Conservation (phyloP, 1,284 basidiomycete genomes). For the Leccinum solheimii region DNA sequence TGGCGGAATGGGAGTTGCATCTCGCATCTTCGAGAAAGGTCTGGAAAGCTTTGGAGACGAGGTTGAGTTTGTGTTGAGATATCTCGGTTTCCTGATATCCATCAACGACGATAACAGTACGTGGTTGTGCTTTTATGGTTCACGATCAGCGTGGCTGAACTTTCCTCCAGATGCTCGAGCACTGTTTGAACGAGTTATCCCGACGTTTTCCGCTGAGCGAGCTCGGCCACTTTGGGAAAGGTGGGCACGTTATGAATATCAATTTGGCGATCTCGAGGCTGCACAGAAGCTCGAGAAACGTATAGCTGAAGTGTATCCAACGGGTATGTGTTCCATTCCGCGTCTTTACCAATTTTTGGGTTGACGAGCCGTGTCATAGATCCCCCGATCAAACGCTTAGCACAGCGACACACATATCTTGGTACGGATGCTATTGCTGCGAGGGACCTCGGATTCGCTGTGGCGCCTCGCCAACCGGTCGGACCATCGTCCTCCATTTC, state of each 20-base stretch:
- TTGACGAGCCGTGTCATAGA: slow-evolving; percentile 46
- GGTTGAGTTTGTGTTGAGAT: slow-evolving; percentile 83
- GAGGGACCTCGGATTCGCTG: slow-evolving; percentile 81
- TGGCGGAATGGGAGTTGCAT: slow-evolving; percentile 67
- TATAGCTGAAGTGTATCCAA: slow-evolving; percentile 85
- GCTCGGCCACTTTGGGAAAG: slow-evolving; percentile 91
- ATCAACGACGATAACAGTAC: slow-evolving; percentile 96
- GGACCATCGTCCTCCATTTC: slow-evolving; percentile 28
- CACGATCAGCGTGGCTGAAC: background rate
- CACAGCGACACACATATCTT: slow-evolving; percentile 86
- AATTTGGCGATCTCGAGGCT: slow-evolving; percentile 90
- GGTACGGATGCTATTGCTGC: slow-evolving; percentile 88
- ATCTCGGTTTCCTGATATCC: slow-evolving; percentile 90
- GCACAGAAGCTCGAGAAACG: slow-evolving; percentile 88
- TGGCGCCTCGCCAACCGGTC: slow-evolving; percentile 42
- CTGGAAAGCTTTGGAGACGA: slow-evolving; percentile 84
- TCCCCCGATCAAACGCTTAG: slow-evolving; percentile 88
- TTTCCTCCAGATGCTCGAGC: slow-evolving; percentile 81
- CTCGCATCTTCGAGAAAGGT: slow-evolving; percentile 94
- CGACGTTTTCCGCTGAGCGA: slow-evolving; percentile 75
- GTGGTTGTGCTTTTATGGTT: slow-evolving; percentile 20
- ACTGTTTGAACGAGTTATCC: slow-evolving; percentile 87
- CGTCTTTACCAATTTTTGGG: background rate
- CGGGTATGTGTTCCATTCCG: slow-evolving; percentile 48
- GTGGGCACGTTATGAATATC: slow-evolving; percentile 95